Conservation (phyloP, 2,329 filamentous ascomycete genomes). For the Scolecobasidium constrictum region DNA sequence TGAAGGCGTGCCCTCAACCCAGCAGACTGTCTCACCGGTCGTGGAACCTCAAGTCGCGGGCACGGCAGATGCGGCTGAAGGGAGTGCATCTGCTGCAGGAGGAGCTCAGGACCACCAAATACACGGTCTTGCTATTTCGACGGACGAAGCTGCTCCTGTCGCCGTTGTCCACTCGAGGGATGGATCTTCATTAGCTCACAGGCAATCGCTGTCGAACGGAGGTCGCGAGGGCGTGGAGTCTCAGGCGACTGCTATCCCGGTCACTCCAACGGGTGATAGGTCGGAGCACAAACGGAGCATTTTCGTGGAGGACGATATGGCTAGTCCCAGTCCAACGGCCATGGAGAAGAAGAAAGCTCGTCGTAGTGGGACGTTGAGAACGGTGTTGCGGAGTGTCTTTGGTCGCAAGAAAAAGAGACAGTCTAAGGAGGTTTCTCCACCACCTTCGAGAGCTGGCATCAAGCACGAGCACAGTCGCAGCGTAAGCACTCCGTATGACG, state of each 20-base stretch:
- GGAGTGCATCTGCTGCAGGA: background rate
- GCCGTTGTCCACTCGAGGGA: background rate
- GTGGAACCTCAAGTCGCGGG: background rate
- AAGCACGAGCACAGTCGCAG: slow-evolving; percentile 11
- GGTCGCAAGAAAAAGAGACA: slow-evolving; percentile 6
- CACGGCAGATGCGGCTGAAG: background rate
- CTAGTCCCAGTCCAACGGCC: background rate
- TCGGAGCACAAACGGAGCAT: slow-evolving; percentile 2
- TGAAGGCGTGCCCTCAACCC: slow-evolving; percentile 6
- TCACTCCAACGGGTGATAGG: background rate
- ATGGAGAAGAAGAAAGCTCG: slow-evolving; percentile 6
- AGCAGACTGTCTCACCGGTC: slow-evolving; percentile 1
- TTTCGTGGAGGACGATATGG: background rate
- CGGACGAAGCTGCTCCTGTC: background rate
- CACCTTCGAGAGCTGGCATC: background rate
- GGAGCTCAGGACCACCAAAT: background rate
- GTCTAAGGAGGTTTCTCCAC: background rate
- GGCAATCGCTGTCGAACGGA: background rate
- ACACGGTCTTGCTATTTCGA: slow-evolving; percentile 4
- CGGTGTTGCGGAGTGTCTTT: slow-evolving; percentile 9
- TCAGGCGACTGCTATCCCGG: background rate
- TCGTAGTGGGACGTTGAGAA: slow-evolving; percentile 9
- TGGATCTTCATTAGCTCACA: background rate
- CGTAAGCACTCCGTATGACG: no score
- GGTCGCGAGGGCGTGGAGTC: background rate